A percentile compares a stretch with the other conserved stretches of the same genome.
Conservation (phyloP, 805 yeast genomes). For the Ogataea henricii region DNA sequence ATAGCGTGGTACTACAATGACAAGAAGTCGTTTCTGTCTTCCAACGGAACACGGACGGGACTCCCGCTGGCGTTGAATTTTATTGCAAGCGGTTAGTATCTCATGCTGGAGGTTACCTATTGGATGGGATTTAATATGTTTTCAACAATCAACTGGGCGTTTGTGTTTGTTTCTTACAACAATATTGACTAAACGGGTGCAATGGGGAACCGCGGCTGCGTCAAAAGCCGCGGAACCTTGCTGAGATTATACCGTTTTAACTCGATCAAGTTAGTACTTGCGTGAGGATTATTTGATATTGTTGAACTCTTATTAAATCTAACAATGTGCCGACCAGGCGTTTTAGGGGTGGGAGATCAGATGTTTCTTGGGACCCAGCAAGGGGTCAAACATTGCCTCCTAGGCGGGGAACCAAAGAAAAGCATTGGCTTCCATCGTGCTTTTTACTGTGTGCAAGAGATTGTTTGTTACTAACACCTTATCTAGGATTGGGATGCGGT, state of each 20-base stretch:
- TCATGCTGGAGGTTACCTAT: conserved; percentile 1
- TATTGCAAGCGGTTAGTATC: conserved; percentile 81
- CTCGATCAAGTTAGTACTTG: conserved; percentile 84
- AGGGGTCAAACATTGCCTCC: no score
- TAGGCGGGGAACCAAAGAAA: no score
- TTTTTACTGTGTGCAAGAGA: no score
- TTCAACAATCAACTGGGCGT: conserved; percentile 16
- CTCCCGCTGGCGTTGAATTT: conserved; percentile 84
- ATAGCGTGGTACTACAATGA: conserved; percentile 61
- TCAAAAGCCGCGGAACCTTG: conserved; percentile 23
- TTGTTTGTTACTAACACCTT: conserved; percentile 17
- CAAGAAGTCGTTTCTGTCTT: conserved; percentile 62
- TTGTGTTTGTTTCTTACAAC: conserved; percentile 17
- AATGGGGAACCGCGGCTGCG: conserved; percentile 9
- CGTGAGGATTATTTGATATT: conserved; percentile 65
- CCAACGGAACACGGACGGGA: conserved; percentile 80
- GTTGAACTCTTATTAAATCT: conserved; percentile 32
- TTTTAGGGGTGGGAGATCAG: no score
- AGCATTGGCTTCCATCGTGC: no score
- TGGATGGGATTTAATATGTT: conserved; percentile 12
- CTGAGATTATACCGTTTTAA: conserved; percentile 76
- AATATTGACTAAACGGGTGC: conserved; percentile 51
- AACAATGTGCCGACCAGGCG: conserved; percentile 1
- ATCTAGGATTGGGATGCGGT: conserved; percentile 86
- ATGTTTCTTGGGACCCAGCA: no score